phyloP scores from a whole-genome alignment of 139 green algal species.

The Chlamydomonas sp. region DNA sequence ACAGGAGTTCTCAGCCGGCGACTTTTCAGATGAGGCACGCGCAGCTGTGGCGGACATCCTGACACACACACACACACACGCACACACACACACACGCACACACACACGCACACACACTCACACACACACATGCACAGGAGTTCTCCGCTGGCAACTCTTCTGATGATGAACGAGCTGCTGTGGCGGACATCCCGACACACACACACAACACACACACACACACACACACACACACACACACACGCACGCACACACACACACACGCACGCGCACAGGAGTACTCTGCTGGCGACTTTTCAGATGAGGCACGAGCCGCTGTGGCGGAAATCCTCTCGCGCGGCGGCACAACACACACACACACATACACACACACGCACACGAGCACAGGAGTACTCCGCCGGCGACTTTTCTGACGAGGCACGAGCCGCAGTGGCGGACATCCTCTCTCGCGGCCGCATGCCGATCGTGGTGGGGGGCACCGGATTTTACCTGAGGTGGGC shows the following conservation, averaged over 20 bases:
- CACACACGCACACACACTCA: too few species aligned
- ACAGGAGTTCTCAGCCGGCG: constrained; percentile 84
- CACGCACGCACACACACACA: constrained; percentile 9
- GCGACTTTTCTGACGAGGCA: constrained; percentile 68
- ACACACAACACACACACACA: neutral
- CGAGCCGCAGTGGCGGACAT: constrained; percentile 61
- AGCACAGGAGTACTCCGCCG: constrained; percentile 88
- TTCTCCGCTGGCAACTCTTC: too few species aligned
- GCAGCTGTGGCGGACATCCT: constrained; percentile 66
- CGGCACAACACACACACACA: too few species aligned
- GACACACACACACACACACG: neutral
- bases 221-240: constrained; percentile 10
- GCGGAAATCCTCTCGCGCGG: too few species aligned
- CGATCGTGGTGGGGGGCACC: constrained; percentile 89
- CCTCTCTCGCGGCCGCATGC: constrained; percentile 40
- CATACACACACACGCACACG: too few species aligned
- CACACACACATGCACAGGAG: too few species aligned
- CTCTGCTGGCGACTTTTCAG: too few species aligned
- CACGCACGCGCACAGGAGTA: constrained; percentile 4
- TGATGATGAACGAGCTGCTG: too few species aligned
- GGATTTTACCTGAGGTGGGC: constrained; percentile 91
- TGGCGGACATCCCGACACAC: neutral
- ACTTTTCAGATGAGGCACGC: constrained; percentile 66
- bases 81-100: neutral
- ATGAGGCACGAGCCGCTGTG: too few species aligned